Evolutionary conservation across 352 stramenopile genomes (phyloP).

Genomic region (Phytophthora tubulina): DNA sequence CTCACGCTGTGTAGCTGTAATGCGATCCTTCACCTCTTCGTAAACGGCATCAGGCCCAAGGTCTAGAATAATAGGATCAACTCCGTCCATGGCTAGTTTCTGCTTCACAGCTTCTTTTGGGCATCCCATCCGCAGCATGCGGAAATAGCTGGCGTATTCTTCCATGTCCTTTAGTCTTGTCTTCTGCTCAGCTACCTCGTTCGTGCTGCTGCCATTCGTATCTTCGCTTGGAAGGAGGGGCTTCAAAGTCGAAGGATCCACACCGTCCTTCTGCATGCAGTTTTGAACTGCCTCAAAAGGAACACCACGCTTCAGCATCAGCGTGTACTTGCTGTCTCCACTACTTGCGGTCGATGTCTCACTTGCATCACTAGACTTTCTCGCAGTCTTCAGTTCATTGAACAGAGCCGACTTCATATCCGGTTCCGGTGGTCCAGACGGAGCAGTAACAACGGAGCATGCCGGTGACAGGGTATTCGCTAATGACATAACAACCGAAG

Average conservation of each 20-base stretch:
- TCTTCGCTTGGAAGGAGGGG: slow-evolving; percentile 15
- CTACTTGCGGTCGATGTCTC: slow-evolving; percentile 5
- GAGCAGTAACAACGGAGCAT: slow-evolving; percentile 1
- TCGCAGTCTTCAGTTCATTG: slow-evolving; percentile 26
- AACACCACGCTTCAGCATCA: slow-evolving; percentile 76
- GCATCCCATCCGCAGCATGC: slow-evolving; percentile 94
- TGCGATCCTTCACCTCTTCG: slow-evolving; percentile 69
- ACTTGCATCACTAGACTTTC: slow-evolving; percentile 13
- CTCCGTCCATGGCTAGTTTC: slow-evolving; percentile 93
- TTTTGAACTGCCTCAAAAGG: slow-evolving; percentile 79
- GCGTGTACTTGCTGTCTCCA: slow-evolving; percentile 57
- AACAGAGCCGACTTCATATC: slow-evolving; percentile 30
- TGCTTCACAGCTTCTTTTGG: slow-evolving; percentile 91
- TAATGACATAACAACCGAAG: slow-evolving; percentile 18
- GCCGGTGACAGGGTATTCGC: slow-evolving; percentile 22
- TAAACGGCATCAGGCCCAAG: slow-evolving; percentile 69
- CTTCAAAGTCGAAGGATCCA: slow-evolving; percentile 54
- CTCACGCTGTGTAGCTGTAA: slow-evolving; percentile 32
- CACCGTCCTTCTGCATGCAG: slow-evolving; percentile 75
- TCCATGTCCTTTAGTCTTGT: slow-evolving; percentile 68
- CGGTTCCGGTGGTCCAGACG: slow-evolving; percentile 13
- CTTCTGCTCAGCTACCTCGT: slow-evolving; percentile 8
- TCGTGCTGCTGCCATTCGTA: not conserved
- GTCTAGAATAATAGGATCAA: slow-evolving; percentile 74
- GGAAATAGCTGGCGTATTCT: slow-evolving; percentile 92